Evolutionary conservation across 2,329 filamentous ascomycete species (phyloP).

Genomic region (Cladosporium sp.): DNA sequence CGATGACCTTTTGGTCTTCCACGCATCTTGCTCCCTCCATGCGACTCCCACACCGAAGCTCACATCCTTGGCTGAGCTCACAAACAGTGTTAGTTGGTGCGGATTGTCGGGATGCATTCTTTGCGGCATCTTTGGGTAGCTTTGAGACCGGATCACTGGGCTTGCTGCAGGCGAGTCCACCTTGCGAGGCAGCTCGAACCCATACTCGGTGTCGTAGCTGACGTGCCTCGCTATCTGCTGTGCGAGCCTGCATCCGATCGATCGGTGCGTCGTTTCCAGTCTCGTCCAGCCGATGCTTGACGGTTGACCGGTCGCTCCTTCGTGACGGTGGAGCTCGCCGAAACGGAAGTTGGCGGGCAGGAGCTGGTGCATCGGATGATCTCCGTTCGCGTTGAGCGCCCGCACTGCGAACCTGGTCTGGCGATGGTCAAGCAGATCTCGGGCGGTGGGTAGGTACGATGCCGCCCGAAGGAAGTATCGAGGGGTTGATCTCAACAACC

Average conservation of each 20-base stretch:
- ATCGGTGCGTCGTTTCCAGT: background rate
- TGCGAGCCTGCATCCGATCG: background rate
- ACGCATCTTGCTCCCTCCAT: background rate
- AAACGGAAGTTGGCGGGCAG: background rate
- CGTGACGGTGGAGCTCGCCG: background rate
- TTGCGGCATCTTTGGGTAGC: background rate
- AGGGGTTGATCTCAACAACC: background rate
- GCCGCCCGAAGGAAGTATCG: background rate
- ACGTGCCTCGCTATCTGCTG: too few species aligned
- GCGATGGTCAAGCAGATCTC: background rate
- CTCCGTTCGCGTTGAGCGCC: background rate
- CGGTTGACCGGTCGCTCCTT: background rate
- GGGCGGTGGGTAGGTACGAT: background rate
- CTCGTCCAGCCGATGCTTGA: background rate
- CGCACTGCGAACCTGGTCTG: background rate
- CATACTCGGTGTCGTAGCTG: too few species aligned
- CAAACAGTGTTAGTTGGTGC: background rate
- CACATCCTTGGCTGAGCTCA: background rate
- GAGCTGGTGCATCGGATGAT: background rate
- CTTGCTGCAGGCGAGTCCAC: background rate
- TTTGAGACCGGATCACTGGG: background rate
- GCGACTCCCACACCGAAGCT: background rate
- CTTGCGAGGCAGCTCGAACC: too few species aligned
- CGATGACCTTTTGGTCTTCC: background rate
- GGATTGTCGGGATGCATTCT: background rate